Evolutionary conservation across 1,139 yeast genomes (phyloP).

Genomic region (Geotrichum candidum): DNA sequence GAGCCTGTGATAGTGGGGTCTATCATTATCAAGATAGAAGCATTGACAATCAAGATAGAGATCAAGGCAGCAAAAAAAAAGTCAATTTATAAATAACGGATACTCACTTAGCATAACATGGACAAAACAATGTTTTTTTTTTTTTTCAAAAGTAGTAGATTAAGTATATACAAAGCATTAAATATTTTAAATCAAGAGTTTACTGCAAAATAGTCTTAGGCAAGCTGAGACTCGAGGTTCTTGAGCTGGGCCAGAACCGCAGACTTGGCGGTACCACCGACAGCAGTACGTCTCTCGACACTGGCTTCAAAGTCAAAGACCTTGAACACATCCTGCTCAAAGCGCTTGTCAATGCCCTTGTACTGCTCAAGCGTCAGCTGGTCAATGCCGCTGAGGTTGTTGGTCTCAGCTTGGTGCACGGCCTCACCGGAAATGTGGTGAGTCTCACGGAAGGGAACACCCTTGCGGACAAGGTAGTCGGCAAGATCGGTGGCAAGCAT

Average conservation of each 20-base stretch:
- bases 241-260: slow-evolving; percentile 78
- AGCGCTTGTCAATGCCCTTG: slow-evolving; percentile 70
- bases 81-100: not conserved
- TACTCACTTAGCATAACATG: no score
- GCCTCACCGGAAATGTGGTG: slow-evolving; percentile 98
- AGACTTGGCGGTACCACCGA: slow-evolving; percentile 91
- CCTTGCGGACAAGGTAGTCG: slow-evolving; percentile 92
- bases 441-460: slow-evolving; percentile 98
- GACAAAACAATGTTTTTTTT: not conserved
- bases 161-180: not conserved
- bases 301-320: slow-evolving; percentile 88
- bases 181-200: not conserved
- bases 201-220: slow-evolving; percentile 1
- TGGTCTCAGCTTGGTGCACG: slow-evolving; percentile 82
- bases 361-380: slow-evolving; percentile 71
- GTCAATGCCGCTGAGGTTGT: slow-evolving; percentile 69
- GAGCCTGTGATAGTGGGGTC: not conserved
- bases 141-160: not conserved
- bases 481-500: slow-evolving; percentile 99
- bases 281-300: slow-evolving; percentile 94
- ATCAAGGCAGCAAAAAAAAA: not conserved
- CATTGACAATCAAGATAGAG: not conserved
- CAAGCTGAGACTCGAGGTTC: slow-evolving; percentile 26
- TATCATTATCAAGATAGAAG: not conserved
- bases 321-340: slow-evolving; percentile 70